These are phyloP conservation scores for Aphanomyces stellatus DNA, from an alignment of 352 stramenopile genomes.

Conservation along the genomic window DNA sequence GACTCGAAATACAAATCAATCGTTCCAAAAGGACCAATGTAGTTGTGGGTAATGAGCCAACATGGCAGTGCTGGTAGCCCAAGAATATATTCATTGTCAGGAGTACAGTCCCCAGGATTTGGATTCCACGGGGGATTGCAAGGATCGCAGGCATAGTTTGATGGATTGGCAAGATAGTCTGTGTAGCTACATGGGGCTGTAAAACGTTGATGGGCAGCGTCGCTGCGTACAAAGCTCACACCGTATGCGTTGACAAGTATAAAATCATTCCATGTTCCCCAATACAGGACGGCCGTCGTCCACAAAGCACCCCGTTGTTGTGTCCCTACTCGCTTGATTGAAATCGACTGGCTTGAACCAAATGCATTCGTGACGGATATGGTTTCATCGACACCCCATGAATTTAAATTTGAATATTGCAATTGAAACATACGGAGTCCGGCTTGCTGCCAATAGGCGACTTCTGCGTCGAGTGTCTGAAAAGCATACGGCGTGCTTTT, in stretches of 20 bases:
- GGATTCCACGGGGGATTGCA: constrained; percentile 1
- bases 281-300: neutral
- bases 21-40: constrained; percentile 9
- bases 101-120: neutral
- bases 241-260: neutral
- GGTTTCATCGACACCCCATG: constrained; percentile 1
- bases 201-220: neutral
- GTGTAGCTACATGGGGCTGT: neutral
- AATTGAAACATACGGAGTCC: neutral
- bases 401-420: neutral
- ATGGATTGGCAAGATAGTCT: neutral
- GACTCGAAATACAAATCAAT: constrained; percentile 6
- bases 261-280: neutral
- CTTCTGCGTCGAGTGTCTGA: neutral
- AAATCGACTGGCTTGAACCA: neutral
- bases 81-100: neutral
- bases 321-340: neutral
- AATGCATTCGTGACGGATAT: constrained; percentile 4
- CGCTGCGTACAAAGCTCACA: neutral
- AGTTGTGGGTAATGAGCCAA: neutral
- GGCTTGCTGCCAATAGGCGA: neutral
- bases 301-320: neutral
- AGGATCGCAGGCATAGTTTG: neutral
- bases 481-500: neutral
- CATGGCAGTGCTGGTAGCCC: neutral